Evolutionary conservation across 2,329 filamentous ascomycete genomes (phyloP).

Genomic region (Trematosphaeria pertusa): DNA sequence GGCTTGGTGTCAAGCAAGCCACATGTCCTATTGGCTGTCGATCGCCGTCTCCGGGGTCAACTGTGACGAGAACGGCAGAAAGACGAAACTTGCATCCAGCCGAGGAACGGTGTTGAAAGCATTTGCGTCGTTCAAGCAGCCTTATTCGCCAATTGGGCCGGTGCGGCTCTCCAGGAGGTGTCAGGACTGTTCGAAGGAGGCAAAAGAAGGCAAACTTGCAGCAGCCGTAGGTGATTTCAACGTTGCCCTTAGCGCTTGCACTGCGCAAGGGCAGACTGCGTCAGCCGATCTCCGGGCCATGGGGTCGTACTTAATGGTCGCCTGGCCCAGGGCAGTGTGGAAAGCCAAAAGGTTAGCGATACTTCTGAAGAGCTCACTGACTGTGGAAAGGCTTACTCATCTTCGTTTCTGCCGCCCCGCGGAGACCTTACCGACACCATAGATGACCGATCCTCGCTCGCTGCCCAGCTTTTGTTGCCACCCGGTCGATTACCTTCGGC

Average conservation of each 20-base stretch:
- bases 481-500: conserved; percentile 10
- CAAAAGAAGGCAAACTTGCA: conserved; percentile 27
- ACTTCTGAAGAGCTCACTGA: conserved; percentile 7
- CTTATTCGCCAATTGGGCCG: conserved; percentile 16
- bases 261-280: conserved; percentile 9
- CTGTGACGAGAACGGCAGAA: conserved; percentile 7
- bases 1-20: conserved; percentile 7
- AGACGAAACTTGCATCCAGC: conserved; percentile 18
- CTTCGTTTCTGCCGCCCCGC: background rate
- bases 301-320: conserved; percentile 21
- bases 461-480: too few relatives aligned
- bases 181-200: conserved; percentile 16
- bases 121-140: conserved; percentile 1
- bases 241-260: conserved; percentile 15
- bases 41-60: conserved; percentile 13
- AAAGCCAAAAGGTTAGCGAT: conserved; percentile 11
- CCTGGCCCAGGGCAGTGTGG: conserved; percentile 14
- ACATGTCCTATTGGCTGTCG: conserved; percentile 19
- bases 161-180: conserved; percentile 16
- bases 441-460: too few relatives aligned
- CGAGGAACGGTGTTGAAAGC: conserved; percentile 13
- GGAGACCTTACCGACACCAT: too few relatives aligned
- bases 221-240: conserved; percentile 13
- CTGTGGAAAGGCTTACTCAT: conserved; percentile 22
- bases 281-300: conserved; percentile 16